These are phyloP conservation scores for Nothomitra cinnamomea DNA, from an alignment of 2,329 filamentous ascomycete species.

Conservation along the genomic window DNA sequence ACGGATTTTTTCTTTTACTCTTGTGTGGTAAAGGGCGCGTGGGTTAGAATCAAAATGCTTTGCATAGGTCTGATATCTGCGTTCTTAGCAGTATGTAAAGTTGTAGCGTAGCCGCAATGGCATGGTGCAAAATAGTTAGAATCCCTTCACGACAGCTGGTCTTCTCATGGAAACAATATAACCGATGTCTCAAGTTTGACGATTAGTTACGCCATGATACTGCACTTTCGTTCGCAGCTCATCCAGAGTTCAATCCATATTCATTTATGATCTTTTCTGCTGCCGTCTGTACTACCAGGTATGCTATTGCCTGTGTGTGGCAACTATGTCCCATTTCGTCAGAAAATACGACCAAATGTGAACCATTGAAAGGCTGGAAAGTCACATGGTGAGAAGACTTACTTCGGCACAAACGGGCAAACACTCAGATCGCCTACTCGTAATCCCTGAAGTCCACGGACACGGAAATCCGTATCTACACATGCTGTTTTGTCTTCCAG, in stretches of 20 bases:
- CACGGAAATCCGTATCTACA: background rate
- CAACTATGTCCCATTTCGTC: background rate
- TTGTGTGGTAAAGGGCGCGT: too few relatives aligned
- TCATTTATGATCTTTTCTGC: background rate
- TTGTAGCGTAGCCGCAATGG: too few relatives aligned
- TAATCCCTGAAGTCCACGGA: background rate
- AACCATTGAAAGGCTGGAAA: background rate
- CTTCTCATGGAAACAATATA: too few relatives aligned
- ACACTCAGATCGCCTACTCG: background rate
- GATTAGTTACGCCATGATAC: too few relatives aligned
- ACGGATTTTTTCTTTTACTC: too few relatives aligned
- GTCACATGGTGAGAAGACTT: background rate
- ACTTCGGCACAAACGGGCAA: background rate
- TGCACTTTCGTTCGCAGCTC: too few relatives aligned
- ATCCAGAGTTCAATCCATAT: background rate
- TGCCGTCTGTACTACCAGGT: background rate
- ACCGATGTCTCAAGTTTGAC: too few relatives aligned
- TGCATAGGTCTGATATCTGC: too few relatives aligned
- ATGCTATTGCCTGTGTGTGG: background rate
- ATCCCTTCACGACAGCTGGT: too few relatives aligned
- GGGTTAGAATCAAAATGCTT: too few relatives aligned
- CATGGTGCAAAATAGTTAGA: too few relatives aligned
- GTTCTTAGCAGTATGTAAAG: too few relatives aligned
- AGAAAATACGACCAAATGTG: background rate
- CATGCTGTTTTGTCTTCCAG: constrained; percentile 7